Conservation (phyloP, 805 yeast genomes). For the Monosporozyma servazzii region DNA sequence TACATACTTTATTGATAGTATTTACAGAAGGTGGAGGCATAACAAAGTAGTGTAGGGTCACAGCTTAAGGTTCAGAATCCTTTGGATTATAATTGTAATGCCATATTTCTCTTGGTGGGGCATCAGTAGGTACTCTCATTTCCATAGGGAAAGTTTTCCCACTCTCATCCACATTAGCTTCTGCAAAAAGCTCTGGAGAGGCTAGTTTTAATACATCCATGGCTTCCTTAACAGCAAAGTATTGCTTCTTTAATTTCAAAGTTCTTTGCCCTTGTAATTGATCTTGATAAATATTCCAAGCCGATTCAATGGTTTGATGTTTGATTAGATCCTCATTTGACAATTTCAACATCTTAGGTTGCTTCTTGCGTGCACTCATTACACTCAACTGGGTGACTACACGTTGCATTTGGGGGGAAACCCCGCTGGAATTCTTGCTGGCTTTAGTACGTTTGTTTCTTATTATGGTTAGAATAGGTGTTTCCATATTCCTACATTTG, state of each 20-base stretch:
- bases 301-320: slow-evolving; percentile 71
- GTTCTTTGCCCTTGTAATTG: slow-evolving; percentile 38
- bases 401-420: slow-evolving; percentile 38
- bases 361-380: slow-evolving; percentile 76
- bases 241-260: slow-evolving; percentile 48
- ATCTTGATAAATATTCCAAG: slow-evolving; percentile 63
- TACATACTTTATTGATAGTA: neutral
- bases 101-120: slow-evolving; percentile 53
- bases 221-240: slow-evolving; percentile 55
- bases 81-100: slow-evolving; percentile 5
- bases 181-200: slow-evolving; percentile 47
- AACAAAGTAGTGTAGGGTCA: neutral
- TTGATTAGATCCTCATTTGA: slow-evolving; percentile 69
- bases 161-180: slow-evolving; percentile 50
- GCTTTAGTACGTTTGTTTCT: neutral
- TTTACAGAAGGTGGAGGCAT: neutral
- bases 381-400: slow-evolving; percentile 57
- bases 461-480: neutral
- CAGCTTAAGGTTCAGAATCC: neutral
- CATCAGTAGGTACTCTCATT: slow-evolving; percentile 79
- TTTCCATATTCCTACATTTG: neutral
- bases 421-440: slow-evolving; percentile 6
- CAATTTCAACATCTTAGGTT: slow-evolving; percentile 70
- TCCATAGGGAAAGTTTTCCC: slow-evolving; percentile 71
- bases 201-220: slow-evolving; percentile 54